Evolutionary conservation across 768 basidiomycete species (phyloP), one percentile per base, ranked within the genome.

Genomic region (Agaricus blazei): DNA sequence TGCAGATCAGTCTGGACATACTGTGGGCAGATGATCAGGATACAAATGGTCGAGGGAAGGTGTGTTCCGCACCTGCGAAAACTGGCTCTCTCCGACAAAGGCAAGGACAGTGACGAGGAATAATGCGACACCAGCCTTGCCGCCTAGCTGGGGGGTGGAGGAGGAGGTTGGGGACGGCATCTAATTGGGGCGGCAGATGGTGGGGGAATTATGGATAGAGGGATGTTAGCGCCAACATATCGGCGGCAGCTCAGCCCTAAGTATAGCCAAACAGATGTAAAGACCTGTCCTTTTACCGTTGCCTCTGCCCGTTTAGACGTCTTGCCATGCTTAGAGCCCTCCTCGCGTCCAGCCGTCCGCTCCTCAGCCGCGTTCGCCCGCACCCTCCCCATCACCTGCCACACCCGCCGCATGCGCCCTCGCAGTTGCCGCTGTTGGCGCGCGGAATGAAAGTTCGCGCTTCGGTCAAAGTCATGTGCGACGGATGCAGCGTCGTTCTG

Each of bases 361-460:
- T 88, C n/a, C 62, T 85, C 45, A 65, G 75, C 50, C 84, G 83
- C 58, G 60, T 81, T 60, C 69, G 73, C 56, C 57, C 72, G 1
- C 28, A 28, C 15, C 42, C 62, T 58, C 41, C 60, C 58, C 43
- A 51, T 28, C 47, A 61, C 49, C 60, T 55, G 51, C 40, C 51
- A 15, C 62, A 63, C 42, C 42, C 63, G 56, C 65, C 67, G 9
- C 64, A 59, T 28, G 68, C 64, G 64, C 59, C 62, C 15, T 60
- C 70, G 51, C 59, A 41, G 27, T 58, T 26, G 26, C 59, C 76
- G 9, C 59, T 68, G 6, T 66, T 82, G 23, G 68, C 77, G n/a
- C 73, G 89, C 62, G 93, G 93, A 46, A 95, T 97, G 90, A 99
- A 99, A 77, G 94, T 98, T 57, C 84, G 96, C 59, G 88, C 91